phyloP scores from a whole-genome alignment of 768 basidiomycete genomes.

The Daedaleopsis nitida region DNA sequence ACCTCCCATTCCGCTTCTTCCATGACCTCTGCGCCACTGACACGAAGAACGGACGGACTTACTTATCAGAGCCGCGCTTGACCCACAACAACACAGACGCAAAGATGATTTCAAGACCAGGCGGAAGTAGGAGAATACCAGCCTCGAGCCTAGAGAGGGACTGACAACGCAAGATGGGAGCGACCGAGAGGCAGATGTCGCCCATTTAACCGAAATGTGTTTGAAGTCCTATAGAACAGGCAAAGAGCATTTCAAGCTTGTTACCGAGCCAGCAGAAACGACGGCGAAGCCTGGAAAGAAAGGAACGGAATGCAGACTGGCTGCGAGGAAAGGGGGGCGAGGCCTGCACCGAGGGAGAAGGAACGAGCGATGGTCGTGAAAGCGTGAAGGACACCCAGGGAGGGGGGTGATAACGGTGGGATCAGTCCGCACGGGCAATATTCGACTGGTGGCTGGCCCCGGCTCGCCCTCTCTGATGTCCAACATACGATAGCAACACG shows the following conservation, averaged over 20 bases:
- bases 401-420: not conserved
- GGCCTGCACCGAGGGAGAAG: slow-evolving; percentile 32
- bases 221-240: slow-evolving; percentile 18
- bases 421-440: not conserved
- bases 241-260: slow-evolving; percentile 24
- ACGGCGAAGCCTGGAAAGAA: slow-evolving; percentile 30
- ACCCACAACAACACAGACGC: slow-evolving; percentile 51
- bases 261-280: slow-evolving; percentile 26
- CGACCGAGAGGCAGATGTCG: slow-evolving; percentile 68
- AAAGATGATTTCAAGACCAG: slow-evolving; percentile 63
- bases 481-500: slow-evolving; percentile 16
- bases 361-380: slow-evolving; percentile 18
- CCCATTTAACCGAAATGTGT: slow-evolving; percentile 40
- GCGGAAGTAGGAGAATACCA: slow-evolving; percentile 58
- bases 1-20: not conserved
- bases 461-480: not conserved
- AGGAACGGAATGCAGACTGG: slow-evolving; percentile 53
- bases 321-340: slow-evolving; percentile 37
- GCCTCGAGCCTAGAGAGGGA: slow-evolving; percentile 50
- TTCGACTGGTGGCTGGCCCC: not conserved
- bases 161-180: slow-evolving; percentile 71
- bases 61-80: slow-evolving; percentile 33
- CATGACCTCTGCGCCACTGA: not conserved
- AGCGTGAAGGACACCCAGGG: slow-evolving; percentile 4
- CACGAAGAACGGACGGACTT: slow-evolving; percentile 3